phyloP scores from a whole-genome alignment of 1,284 basidiomycete species.

The Coniophora puteana region DNA sequence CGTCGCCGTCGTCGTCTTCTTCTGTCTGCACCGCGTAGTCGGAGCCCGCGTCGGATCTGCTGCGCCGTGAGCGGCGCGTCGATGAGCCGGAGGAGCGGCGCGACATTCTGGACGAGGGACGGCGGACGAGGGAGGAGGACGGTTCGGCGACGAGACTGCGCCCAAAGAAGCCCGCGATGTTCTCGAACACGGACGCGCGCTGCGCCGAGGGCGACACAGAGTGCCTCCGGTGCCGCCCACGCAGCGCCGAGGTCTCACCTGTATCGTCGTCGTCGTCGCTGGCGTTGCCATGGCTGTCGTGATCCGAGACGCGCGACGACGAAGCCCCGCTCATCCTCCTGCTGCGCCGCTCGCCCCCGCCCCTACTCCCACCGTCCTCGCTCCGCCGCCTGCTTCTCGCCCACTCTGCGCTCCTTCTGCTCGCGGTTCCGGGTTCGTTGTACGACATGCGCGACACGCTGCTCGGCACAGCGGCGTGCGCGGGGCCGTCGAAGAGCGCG shows the following conservation, averaged over 20 bases:
- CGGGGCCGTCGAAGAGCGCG: constrained; percentile 75
- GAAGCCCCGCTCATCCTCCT: constrained; percentile 48
- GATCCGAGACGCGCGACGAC: constrained; percentile 25
- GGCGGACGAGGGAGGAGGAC: constrained; percentile 38
- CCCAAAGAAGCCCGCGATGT: constrained; percentile 67
- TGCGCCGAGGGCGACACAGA: constrained; percentile 39
- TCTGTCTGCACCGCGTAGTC: constrained; percentile 53
- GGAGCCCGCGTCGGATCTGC: constrained; percentile 54
- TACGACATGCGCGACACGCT: constrained; percentile 76
- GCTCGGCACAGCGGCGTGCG: constrained; percentile 66
- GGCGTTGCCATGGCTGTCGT: constrained; percentile 19
- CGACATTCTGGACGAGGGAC: constrained; percentile 54
- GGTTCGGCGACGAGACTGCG: constrained; percentile 38
- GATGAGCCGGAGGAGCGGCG: constrained; percentile 49
- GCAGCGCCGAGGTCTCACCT: constrained; percentile 21
- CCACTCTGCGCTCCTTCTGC: constrained; percentile 55
- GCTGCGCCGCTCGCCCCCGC: constrained; percentile 27
- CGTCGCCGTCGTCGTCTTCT: constrained; percentile 53
- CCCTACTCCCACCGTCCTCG: constrained; percentile 33
- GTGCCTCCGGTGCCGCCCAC: constrained; percentile 24
- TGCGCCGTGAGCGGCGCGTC: constrained; percentile 49
- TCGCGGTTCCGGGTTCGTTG: constrained; percentile 38
- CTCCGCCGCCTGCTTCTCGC: constrained; percentile 49
- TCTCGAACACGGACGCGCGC: constrained; percentile 58
- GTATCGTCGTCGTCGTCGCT: constrained; percentile 21